A percentile compares a stretch with the other conserved stretches of the same genome.
Conservation (phyloP, 2,329 filamentous ascomycete genomes). For the Colletotrichum ledebouriae region DNA sequence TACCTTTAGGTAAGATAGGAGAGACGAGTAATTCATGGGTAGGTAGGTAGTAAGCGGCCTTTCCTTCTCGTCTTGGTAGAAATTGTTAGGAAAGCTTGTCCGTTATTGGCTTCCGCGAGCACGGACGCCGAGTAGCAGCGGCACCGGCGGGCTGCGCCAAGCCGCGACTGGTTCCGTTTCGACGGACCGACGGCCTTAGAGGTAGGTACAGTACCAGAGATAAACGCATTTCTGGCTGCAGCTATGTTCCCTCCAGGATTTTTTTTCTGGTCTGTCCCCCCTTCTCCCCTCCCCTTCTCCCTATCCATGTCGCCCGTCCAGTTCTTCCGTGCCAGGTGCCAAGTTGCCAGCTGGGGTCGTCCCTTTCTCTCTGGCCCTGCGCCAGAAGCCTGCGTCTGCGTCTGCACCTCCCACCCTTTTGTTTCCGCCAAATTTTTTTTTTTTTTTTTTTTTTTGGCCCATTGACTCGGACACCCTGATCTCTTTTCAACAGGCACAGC, state of each 20-base stretch:
- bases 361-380: background rate
- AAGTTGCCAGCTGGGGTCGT: background rate
- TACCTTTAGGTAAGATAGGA: too few relatives aligned
- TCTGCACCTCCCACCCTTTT: conserved; percentile 4
- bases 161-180: conserved; percentile 4
- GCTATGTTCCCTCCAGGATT: background rate
- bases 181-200: background rate
- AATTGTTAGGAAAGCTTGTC: too few relatives aligned
- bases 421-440: background rate
- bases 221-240: background rate
- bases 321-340: too few relatives aligned
- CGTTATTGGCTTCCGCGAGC: background rate
- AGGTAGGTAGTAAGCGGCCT: too few relatives aligned
- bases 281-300: too few relatives aligned
- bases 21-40: too few relatives aligned
- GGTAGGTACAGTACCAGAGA: too few relatives aligned
- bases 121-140: conserved; percentile 2
- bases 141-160: conserved; percentile 1
- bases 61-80: too few relatives aligned
- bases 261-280: too few relatives aligned
- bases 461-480: background rate
- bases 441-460: too few relatives aligned
- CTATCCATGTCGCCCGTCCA: too few relatives aligned
- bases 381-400: background rate
- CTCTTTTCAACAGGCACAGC: conserved; percentile 5